phyloP scores from a whole-genome alignment of 2,329 filamentous ascomycete species.

The Pleurostoma richardsiae region DNA sequence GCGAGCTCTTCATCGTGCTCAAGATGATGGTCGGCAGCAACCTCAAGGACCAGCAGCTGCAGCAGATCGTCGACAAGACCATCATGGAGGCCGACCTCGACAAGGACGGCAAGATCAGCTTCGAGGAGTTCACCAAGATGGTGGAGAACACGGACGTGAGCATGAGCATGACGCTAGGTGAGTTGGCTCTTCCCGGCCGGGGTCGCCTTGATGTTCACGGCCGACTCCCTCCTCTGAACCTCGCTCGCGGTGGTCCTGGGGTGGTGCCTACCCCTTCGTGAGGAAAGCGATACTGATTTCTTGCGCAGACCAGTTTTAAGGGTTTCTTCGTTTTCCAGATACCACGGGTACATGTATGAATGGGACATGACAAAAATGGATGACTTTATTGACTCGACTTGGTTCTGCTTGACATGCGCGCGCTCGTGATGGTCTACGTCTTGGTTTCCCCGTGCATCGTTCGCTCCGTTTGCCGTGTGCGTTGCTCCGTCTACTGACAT shows the following conservation, averaged over 20 bases:
- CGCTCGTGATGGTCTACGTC: too few species aligned
- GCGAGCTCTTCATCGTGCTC: constrained; percentile 96
- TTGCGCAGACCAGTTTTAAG: not conserved
- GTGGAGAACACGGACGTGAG: constrained; percentile 86
- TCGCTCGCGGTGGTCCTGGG: too few species aligned
- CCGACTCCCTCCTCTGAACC: too few species aligned
- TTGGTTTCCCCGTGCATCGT: too few species aligned
- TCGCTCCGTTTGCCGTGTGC: too few species aligned
- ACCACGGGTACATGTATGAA: not conserved
- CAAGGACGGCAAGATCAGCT: constrained; percentile 95
- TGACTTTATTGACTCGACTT: too few species aligned
- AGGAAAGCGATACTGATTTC: too few species aligned
- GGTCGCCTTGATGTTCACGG: too few species aligned
- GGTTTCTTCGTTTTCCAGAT: not conserved
- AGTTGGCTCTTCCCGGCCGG: constrained; percentile 20
- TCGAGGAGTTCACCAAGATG: constrained; percentile 98
- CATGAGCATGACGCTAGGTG: constrained; percentile 70
- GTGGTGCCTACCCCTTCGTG: too few species aligned
- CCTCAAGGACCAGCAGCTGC: constrained; percentile 96
- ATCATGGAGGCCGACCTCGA: constrained; percentile 99
- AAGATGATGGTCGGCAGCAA: constrained; percentile 99
- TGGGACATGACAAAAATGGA: not conserved
- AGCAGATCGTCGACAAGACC: constrained; percentile 99
- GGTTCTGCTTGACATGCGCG: too few species aligned
- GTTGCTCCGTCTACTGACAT: too few species aligned